phyloP scores from a whole-genome alignment of 768 basidiomycete species.

The Phanerodontia chrysosporium region DNA sequence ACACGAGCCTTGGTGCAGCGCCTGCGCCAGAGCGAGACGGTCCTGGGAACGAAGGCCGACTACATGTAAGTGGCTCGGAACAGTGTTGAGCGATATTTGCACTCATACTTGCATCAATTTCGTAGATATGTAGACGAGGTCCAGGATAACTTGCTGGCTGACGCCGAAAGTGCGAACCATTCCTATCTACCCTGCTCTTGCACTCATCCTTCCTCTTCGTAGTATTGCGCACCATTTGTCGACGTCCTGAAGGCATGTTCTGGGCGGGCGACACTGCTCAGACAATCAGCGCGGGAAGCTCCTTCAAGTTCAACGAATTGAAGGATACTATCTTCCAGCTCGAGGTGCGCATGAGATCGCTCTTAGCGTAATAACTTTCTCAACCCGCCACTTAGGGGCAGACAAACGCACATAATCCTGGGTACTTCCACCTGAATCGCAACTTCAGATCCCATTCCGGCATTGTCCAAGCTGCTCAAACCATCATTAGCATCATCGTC shows the following conservation, averaged over 20 bases:
- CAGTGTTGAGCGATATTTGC: neutral
- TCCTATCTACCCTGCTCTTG: neutral
- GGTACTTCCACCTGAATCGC: slow-evolving; percentile 27
- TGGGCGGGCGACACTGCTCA: slow-evolving; percentile 81
- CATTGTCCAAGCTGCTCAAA: slow-evolving; percentile 31
- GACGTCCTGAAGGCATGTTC: slow-evolving; percentile 64
- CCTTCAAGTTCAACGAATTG: slow-evolving; percentile 66
- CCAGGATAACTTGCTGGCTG: slow-evolving; percentile 61
- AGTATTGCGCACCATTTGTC: slow-evolving; percentile 61
- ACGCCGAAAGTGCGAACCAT: slow-evolving; percentile 45
- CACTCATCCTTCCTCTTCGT: neutral
- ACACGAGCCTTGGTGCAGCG: slow-evolving; percentile 46
- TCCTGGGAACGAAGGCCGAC: slow-evolving; percentile 42
- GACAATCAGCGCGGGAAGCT: slow-evolving; percentile 66
- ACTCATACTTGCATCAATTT: neutral
- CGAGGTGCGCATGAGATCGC: slow-evolving; percentile 37
- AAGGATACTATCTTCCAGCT: slow-evolving; percentile 60
- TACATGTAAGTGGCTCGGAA: slow-evolving; percentile 43
- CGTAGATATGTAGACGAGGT: slow-evolving; percentile 69
- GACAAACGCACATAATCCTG: slow-evolving; percentile 9
- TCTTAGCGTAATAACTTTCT: neutral
- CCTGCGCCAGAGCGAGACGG: slow-evolving; percentile 28
- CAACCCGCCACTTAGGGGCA: too few species aligned
- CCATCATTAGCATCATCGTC: slow-evolving; percentile 26
- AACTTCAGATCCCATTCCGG: slow-evolving; percentile 35